phyloP scores from a whole-genome alignment of 495 filamentous ascomycete genomes.

The Xanthoparmelia taractica region DNA sequence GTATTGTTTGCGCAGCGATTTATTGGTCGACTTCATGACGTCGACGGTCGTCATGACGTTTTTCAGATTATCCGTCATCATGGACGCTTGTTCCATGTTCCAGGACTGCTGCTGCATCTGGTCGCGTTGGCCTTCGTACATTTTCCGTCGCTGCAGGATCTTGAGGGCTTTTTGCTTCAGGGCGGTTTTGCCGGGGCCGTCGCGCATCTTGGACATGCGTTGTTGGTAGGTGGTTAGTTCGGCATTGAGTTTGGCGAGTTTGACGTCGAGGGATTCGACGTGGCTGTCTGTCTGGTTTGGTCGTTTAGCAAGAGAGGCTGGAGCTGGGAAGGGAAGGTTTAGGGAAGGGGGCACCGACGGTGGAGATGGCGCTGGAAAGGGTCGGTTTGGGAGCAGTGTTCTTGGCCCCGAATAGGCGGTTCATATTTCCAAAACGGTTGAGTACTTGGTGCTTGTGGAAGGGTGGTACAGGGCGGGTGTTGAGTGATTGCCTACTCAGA shows the following conservation, averaged over 20 bases:
- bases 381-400: conserved; percentile 86
- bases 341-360: conserved; percentile 44
- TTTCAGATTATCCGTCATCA: conserved; percentile 98
- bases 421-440: conserved; percentile 53
- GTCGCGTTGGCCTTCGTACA: conserved; percentile 90
- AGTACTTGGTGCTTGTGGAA: neutral
- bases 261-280: conserved; percentile 86
- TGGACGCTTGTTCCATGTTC: conserved; percentile 99
- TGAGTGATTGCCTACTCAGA: conserved; percentile 6
- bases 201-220: conserved; percentile 87
- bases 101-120: conserved; percentile 91
- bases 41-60: conserved; percentile 98
- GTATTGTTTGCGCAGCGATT: conserved; percentile 88
- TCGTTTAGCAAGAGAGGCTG: conserved; percentile 19
- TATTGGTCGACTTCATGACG: conserved; percentile 93
- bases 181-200: conserved; percentile 88
- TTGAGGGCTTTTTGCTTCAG: conserved; percentile 93
- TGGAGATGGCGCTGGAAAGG: conserved; percentile 75
- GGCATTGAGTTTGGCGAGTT: conserved; percentile 82
- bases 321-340: conserved; percentile 9
- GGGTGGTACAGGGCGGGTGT: neutral
- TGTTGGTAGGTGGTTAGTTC: conserved; percentile 85
- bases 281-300: conserved; percentile 65
- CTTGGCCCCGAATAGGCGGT: conserved; percentile 89
- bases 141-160: conserved; percentile 88